phyloP scores from a whole-genome alignment of 495 filamentous ascomycete genomes.

The Aspergillus taichungensis region DNA sequence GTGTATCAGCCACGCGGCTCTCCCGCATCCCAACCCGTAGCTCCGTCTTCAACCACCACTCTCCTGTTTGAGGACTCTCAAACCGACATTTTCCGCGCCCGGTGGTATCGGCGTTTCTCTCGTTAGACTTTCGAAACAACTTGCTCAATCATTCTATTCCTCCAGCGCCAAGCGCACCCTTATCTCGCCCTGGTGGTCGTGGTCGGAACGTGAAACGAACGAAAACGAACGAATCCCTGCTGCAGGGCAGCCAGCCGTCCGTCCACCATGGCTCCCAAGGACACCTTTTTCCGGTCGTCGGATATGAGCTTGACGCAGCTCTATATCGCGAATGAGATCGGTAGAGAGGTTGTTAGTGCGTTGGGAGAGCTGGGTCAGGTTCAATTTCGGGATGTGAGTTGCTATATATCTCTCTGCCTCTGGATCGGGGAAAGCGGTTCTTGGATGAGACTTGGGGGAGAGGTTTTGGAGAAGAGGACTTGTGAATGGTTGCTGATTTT shows the following conservation, averaged over 20 bases:
- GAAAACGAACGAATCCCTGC: constrained; percentile 20
- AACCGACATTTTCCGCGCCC: not conserved
- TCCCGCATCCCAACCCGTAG: constrained; percentile 2
- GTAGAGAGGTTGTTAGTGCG: constrained; percentile 92
- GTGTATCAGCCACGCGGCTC: constrained; percentile 16
- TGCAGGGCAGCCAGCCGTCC: constrained; percentile 18
- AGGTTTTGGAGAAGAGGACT: too few species aligned
- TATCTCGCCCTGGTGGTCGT: constrained; percentile 9
- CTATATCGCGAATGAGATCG: constrained; percentile 97
- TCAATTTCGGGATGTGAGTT: constrained; percentile 90
- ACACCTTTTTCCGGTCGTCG: constrained; percentile 98
- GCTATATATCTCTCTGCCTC: not conserved
- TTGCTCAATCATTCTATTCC: not conserved
- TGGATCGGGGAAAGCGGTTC: not conserved
- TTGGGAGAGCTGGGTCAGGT: constrained; percentile 91
- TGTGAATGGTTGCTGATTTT: not conserved
- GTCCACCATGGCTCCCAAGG: constrained; percentile 49
- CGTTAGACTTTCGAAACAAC: constrained; percentile 2
- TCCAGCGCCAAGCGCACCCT: constrained; percentile 4
- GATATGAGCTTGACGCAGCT: constrained; percentile 99
- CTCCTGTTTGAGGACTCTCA: not conserved
- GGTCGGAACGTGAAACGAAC: too few species aligned
- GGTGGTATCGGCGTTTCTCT: constrained; percentile 2
- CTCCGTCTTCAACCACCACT: constrained; percentile 5
- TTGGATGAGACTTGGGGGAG: too few species aligned